Evolutionary conservation across 129 eudicot genomes (phyloP).

Genomic region (Lactuca saligna): DNA sequence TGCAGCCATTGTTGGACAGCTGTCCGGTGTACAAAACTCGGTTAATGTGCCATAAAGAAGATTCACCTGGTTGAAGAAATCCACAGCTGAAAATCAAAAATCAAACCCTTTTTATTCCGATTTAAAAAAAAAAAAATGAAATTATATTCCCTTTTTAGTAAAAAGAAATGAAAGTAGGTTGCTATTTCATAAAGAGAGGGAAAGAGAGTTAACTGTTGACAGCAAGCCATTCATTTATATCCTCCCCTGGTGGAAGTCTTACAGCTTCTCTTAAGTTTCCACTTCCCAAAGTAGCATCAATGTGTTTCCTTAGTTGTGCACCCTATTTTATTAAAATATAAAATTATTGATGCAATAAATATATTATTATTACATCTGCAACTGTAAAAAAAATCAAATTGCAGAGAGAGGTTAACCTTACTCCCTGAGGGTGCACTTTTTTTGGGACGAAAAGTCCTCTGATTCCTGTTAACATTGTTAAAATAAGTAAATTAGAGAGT

Average conservation of each 20-base stretch:
- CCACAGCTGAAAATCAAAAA: constrained; percentile 71
- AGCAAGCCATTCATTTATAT: constrained; percentile 90
- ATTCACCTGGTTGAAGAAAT: constrained; percentile 97
- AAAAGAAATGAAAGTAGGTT: neutral
- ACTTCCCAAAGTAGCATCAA: constrained; percentile 91
- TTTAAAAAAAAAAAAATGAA: neutral
- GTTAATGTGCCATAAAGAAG: constrained; percentile 88
- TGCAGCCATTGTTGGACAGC: constrained; percentile 89
- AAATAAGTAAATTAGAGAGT: neutral
- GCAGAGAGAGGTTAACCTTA: constrained; percentile 48
- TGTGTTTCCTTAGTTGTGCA: constrained; percentile 83
- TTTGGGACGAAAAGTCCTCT: constrained; percentile 83
- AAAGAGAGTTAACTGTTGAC: constrained; percentile 63
- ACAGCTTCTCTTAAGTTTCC: constrained; percentile 93
- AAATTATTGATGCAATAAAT: neutral
- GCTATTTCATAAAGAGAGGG: constrained; percentile 13
- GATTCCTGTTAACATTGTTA: constrained; percentile 56
- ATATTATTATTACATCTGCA: constrained; percentile 4
- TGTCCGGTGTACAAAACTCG: constrained; percentile 85
- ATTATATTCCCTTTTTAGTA: constrained; percentile 6
- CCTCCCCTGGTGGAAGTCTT: constrained; percentile 89
- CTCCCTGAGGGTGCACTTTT: constrained; percentile 95
- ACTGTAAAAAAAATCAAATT: neutral
- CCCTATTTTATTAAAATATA: constrained; percentile 43
- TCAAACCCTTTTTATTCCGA: constrained; percentile 24